Conservation (phyloP, 2,329 filamentous ascomycete species). For the Diplodia intermedia region DNA sequence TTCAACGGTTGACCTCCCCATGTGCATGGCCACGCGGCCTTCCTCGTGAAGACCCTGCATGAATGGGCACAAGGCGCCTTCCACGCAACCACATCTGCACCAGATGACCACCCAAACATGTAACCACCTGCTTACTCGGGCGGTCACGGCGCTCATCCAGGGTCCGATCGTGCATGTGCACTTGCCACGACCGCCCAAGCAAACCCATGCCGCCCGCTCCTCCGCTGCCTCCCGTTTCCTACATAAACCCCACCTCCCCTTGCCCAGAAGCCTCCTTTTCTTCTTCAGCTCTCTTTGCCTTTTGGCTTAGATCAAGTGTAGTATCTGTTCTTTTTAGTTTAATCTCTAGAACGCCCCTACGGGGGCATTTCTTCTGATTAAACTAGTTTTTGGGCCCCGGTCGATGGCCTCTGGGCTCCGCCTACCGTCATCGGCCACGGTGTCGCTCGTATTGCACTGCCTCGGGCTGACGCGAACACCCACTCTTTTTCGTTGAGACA, state of each 20-base stretch:
- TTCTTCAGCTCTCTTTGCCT: conserved; percentile 23
- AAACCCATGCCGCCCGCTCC: background rate
- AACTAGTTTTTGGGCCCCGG: conserved; percentile 67
- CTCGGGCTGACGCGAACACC: conserved; percentile 71
- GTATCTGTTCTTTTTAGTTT: conserved; percentile 29
- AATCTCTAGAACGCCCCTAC: conserved; percentile 21
- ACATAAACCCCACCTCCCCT: background rate
- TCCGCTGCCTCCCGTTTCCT: background rate
- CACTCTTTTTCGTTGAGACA: conserved; percentile 19
- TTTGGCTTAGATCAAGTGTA: conserved; percentile 30
- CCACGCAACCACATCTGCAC: background rate
- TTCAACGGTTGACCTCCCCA: too few relatives aligned
- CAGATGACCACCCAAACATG: background rate
- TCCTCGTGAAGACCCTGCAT: background rate
- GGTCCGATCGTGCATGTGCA: background rate
- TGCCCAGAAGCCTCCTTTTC: background rate
- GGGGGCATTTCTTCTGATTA: conserved; percentile 13
- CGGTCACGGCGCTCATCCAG: background rate
- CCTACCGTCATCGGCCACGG: conserved; percentile 67
- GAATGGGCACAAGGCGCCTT: background rate
- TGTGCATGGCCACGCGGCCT: background rate
- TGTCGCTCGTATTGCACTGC: conserved; percentile 80
- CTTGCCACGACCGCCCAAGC: background rate
- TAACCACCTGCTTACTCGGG: background rate
- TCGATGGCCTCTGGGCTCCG: conserved; percentile 72